Evolutionary conservation across 768 basidiomycete species (phyloP).

Genomic region (Agaricus sinodeliciosus): DNA sequence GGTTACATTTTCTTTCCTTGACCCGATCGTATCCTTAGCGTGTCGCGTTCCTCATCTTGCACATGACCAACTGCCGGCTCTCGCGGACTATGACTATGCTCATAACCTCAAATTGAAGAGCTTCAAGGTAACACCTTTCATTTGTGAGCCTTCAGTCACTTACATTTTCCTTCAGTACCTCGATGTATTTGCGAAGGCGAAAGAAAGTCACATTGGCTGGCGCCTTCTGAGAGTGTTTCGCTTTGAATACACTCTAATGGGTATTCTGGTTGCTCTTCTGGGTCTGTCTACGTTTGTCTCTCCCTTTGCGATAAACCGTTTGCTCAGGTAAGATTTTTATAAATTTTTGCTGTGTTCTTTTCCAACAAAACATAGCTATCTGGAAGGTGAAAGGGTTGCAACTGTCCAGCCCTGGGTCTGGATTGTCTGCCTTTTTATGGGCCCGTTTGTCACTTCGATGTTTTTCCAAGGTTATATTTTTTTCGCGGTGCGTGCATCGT

Average conservation of each 20-base stretch:
- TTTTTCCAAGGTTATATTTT: conserved; percentile 51
- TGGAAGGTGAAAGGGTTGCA: conserved; percentile 44
- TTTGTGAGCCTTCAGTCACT: not conserved
- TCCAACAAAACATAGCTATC: conserved; percentile 29
- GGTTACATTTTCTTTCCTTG: conserved; percentile 47
- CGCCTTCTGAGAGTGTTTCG: conserved; percentile 33
- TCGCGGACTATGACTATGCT: conserved; percentile 56
- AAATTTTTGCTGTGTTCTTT: not conserved
- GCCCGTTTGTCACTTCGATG: conserved; percentile 36
- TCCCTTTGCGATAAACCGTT: conserved; percentile 31
- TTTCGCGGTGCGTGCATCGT: conserved; percentile 28
- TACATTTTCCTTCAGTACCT: conserved; percentile 17
- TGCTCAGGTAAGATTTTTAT: conserved; percentile 24
- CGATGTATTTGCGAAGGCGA: conserved; percentile 31
- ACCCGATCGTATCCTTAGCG: conserved; percentile 42
- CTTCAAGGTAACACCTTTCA: conserved; percentile 18
- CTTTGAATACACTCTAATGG: conserved; percentile 25
- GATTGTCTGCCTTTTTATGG: conserved; percentile 45
- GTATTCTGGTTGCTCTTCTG: conserved; percentile 21
- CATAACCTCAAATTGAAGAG: conserved; percentile 20
- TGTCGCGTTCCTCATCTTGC: conserved; percentile 39
- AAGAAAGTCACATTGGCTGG: conserved; percentile 35
- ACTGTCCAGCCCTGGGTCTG: conserved; percentile 61
- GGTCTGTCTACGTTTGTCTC: conserved; percentile 25
- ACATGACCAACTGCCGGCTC: conserved; percentile 50